Base-by-base conservation (phyloP, 495 filamentous ascomycete genomes). In the Darksidea phi region DNA sequence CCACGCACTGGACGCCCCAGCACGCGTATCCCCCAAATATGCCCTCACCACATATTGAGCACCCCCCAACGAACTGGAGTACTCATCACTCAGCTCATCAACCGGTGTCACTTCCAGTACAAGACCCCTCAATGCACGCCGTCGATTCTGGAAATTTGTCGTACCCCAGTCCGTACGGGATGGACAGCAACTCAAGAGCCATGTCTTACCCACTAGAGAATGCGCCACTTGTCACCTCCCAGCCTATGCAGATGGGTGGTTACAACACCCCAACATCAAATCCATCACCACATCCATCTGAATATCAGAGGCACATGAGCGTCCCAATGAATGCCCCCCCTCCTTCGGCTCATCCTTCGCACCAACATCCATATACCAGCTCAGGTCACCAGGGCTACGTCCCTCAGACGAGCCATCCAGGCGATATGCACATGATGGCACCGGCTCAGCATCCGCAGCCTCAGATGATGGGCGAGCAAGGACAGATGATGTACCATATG, bases 401-500 rank as follows among this genome's bases (percentile, higher is more conserved):
- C 6, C 60, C 65, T 25, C 59, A 59, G 26, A 54, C 23, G 2
- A 68, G 50, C 20, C 66, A 68, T 41, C 57, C 55, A 1, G 57
- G 61, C 13, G 66, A 68, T 8, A 64, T 68, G 60, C 60, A 61
- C n/a, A 61, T 64, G 66, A 64, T 68, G 66, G 50, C 56, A 28
- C 63, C 54, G 13, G 47, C 61, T 25, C 48, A 47, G 20, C 63
- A 65, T 48, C 54, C 54, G 6, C 60, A 55, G 23, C 54, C 24
- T 11, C 61, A 54, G 28, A 67, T 64, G 63, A 66, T 67, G 58
- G 42, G 43, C n/a, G 63, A 67, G 28, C 52, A 63, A 12, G 51
- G 57, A 17, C 60, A 67, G 20, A 67, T 70, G 38, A 62, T 67
- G 67, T 70, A 67, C 32, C 61, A 70, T 34, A 59, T 59, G 37